Evolutionary conservation across 768 basidiomycete genomes (phyloP), one percentile per base, ranked within the genome.

Genomic region (Rhizopogon vesiculosus): DNA sequence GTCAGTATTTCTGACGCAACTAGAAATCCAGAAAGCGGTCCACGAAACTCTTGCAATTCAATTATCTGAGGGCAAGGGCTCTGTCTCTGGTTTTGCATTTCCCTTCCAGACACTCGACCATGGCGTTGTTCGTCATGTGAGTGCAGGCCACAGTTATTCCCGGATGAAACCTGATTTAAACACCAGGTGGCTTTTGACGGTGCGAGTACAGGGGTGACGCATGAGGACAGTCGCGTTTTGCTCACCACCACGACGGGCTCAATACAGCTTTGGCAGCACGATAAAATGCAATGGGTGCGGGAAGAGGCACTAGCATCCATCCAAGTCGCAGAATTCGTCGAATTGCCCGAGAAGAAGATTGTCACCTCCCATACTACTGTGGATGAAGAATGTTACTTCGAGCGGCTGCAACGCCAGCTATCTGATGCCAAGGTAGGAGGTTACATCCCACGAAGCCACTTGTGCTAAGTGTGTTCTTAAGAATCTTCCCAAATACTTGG

Each of bases 221-320:
- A 64, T 7, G 72, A 78, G 16, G 58, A 75, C 8, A 63, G 77
- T 1, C 74, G 79, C 16, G 55, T 85, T 6, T 66, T 85, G 18
- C 53, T 92, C 18, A 84, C 85, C 1, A 89, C 89, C 0, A 80
- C 82, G n/a, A 86, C 87, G 2, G 92, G 91, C 9, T 76, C 89
- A 4, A 62, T 94, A 28, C 88, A 93, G 61, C 70, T 87, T 8
- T 91, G 91, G 89, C 73, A 82, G 45, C 77, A 80, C 22, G 74
- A 82, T 29, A 64, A 74, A 38, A 71, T 83, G 29, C 75, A 79
- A 29, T 96, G 93, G 92, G 81, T 79, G 0, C 78, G 93, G 46
- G 93, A 96, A 64, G 94, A 98, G 65, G 78, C 82, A 1, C 75
- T 96, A 9, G 74, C 90, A 0, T 75, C 81, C 2, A 77, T 91